These are phyloP conservation scores for Pochonia chlamydosporia DNA, from an alignment of 2,329 filamentous ascomycete genomes.

Conservation along the genomic window DNA sequence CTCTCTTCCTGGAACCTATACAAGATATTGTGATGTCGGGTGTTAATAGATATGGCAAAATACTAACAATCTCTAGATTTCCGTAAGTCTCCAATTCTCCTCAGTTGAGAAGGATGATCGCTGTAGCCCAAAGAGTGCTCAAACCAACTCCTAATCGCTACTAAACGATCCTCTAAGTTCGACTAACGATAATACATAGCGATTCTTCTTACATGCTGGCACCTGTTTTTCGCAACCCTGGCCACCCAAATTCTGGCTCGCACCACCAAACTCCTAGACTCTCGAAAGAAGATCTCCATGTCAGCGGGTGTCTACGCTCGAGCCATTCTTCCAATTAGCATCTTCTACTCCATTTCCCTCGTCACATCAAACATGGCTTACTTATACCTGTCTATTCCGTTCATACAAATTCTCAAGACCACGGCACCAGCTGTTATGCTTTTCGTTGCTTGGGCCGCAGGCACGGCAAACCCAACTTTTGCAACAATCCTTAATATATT, in stretches of 20 bases:
- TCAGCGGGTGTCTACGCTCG: slow-evolving; percentile 53
- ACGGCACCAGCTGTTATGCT: slow-evolving; percentile 62
- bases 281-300: slow-evolving; percentile 55
- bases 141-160: no score
- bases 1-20: background rate
- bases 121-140: no score
- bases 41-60: no score
- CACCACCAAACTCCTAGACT: slow-evolving; percentile 58
- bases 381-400: slow-evolving; percentile 60
- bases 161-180: no score
- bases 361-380: slow-evolving; percentile 64
- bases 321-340: slow-evolving; percentile 59
- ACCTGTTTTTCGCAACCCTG: slow-evolving; percentile 59
- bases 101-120: background rate
- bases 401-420: slow-evolving; percentile 68
- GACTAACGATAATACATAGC: slow-evolving; percentile 25
- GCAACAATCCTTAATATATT: slow-evolving; percentile 41
- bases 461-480: slow-evolving; percentile 41
- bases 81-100: slow-evolving; percentile 3
- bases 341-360: slow-evolving; percentile 60
- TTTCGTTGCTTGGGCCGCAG: slow-evolving; percentile 55
- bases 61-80: background rate
- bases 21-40: background rate
- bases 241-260: slow-evolving; percentile 62
- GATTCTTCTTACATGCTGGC: slow-evolving; percentile 61